Conservation (phyloP, 2,329 filamentous ascomycete genomes). For the Colletotrichum gigasporum region DNA sequence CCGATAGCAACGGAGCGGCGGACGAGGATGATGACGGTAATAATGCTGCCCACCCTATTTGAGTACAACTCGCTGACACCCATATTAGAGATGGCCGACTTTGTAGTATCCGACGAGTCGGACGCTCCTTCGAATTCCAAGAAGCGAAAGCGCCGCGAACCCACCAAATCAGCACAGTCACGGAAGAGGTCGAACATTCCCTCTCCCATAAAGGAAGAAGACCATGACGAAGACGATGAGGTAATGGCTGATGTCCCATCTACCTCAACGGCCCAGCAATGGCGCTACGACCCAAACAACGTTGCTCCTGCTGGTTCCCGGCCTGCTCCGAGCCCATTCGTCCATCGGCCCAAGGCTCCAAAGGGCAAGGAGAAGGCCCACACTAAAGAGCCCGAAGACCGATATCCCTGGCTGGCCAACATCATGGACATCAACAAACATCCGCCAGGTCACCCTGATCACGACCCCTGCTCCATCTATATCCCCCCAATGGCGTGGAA, state of each 20-base stretch:
- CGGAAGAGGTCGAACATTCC: slow-evolving; percentile 72
- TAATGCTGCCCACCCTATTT: neutral
- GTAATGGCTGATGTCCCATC: slow-evolving; percentile 65
- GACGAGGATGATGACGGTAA: slow-evolving; percentile 71
- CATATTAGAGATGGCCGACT: slow-evolving; percentile 81
- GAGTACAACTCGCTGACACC: no score
- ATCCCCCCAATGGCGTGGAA: slow-evolving; percentile 83
- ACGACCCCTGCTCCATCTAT: slow-evolving; percentile 90
- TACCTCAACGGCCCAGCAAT: slow-evolving; percentile 81
- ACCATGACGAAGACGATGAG: slow-evolving; percentile 60
- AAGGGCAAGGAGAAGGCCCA: slow-evolving; percentile 74
- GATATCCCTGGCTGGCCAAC: slow-evolving; percentile 91
- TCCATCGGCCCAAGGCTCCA: slow-evolving; percentile 32
- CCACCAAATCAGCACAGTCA: slow-evolving; percentile 55
- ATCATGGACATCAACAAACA: slow-evolving; percentile 86
- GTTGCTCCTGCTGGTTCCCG: slow-evolving; percentile 41
- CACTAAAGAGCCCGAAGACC: slow-evolving; percentile 82
- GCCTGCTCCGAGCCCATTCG: slow-evolving; percentile 29
- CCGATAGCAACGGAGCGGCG: slow-evolving; percentile 68
- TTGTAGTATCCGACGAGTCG: slow-evolving; percentile 87
- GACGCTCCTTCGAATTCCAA: slow-evolving; percentile 72
- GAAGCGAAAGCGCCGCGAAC: slow-evolving; percentile 77
- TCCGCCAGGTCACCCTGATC: slow-evolving; percentile 82
- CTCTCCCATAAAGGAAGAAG: slow-evolving; percentile 50
- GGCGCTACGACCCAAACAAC: slow-evolving; percentile 71